phyloP scores from a whole-genome alignment of 768 basidiomycete species.

The Xerocomellus amylosporus region DNA sequence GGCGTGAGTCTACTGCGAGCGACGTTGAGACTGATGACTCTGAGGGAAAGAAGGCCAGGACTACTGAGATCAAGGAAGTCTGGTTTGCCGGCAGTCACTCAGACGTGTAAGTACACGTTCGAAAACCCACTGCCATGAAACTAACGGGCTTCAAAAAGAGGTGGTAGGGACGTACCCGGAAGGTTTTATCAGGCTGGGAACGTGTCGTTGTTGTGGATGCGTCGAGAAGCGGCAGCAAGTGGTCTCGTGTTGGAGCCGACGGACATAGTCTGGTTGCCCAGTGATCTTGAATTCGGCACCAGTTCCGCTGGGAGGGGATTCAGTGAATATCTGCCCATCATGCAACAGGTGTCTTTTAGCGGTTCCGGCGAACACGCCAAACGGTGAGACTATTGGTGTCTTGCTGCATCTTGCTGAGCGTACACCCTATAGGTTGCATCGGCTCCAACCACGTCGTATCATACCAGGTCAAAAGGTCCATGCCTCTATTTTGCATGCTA shows the following conservation, averaged over 20 bases:
- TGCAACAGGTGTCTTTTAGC: no score
- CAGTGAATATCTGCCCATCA: no score
- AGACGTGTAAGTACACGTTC: conserved; percentile 24
- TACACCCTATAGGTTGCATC: no score
- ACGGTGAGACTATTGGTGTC: no score
- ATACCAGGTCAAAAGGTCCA: conserved; percentile 3
- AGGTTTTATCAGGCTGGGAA: conserved; percentile 19
- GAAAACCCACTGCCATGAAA: no score
- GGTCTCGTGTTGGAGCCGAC: conserved; percentile 26
- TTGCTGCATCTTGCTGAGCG: no score
- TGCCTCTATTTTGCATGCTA: conserved; percentile 19
- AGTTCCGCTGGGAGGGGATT: conserved; percentile 1
- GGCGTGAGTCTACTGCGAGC: background rate
- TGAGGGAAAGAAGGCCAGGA: background rate
- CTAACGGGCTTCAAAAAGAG: conserved; percentile 5
- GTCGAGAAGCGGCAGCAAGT: conserved; percentile 6
- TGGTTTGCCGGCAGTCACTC: background rate
- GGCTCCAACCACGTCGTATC: conserved; percentile 1
- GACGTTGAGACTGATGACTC: background rate
- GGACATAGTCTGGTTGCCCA: conserved; percentile 21
- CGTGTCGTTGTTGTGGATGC: conserved; percentile 9
- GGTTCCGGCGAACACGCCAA: no score
- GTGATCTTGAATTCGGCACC: conserved; percentile 20
- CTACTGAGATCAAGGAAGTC: no score
- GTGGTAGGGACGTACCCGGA: conserved; percentile 20